phyloP scores from a whole-genome alignment of 306 rosid species.

The Datisca glomerata region DNA sequence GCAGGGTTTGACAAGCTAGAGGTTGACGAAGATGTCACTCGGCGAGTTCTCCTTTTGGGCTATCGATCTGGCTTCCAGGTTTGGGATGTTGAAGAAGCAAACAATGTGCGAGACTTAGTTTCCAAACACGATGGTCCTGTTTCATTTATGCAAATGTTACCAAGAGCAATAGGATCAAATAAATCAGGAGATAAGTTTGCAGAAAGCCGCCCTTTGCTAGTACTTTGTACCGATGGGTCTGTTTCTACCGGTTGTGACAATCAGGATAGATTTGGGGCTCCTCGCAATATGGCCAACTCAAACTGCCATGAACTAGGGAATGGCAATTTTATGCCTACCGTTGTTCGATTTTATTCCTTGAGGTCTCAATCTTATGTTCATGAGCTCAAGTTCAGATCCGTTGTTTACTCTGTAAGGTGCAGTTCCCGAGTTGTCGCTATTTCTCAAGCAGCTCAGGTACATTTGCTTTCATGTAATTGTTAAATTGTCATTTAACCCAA shows the following conservation, averaged over 20 bases:
- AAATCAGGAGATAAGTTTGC: conserved; percentile 52
- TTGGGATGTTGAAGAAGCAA: conserved; percentile 96
- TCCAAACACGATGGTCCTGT: conserved; percentile 80
- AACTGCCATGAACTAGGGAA: conserved; percentile 45
- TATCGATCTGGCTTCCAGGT: conserved; percentile 89
- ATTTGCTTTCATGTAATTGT: conserved; percentile 1
- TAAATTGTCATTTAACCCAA: not conserved
- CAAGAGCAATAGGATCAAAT: conserved; percentile 58
- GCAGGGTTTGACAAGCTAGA: conserved; percentile 93
- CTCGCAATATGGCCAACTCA: conserved; percentile 33
- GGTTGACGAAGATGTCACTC: conserved; percentile 39
- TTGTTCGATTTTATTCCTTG: conserved; percentile 73
- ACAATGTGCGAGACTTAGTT: conserved; percentile 66
- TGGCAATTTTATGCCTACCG: conserved; percentile 55
- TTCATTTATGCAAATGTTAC: conserved; percentile 83
- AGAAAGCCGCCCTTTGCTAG: conserved; percentile 59
- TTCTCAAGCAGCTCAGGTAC: conserved; percentile 81
- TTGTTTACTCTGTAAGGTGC: conserved; percentile 76
- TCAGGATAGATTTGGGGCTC: conserved; percentile 35
- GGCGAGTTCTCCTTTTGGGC: conserved; percentile 77
- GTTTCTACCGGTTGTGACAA: conserved; percentile 36
- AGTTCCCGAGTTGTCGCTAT: conserved; percentile 78
- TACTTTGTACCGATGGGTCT: conserved; percentile 66
- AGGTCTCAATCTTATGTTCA: conserved; percentile 73
- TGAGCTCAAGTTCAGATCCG: conserved; percentile 79